Evolutionary conservation across 192 early-diverging fungal genomes (phyloP).

Genomic region (Helicostylum pulchrum): DNA sequence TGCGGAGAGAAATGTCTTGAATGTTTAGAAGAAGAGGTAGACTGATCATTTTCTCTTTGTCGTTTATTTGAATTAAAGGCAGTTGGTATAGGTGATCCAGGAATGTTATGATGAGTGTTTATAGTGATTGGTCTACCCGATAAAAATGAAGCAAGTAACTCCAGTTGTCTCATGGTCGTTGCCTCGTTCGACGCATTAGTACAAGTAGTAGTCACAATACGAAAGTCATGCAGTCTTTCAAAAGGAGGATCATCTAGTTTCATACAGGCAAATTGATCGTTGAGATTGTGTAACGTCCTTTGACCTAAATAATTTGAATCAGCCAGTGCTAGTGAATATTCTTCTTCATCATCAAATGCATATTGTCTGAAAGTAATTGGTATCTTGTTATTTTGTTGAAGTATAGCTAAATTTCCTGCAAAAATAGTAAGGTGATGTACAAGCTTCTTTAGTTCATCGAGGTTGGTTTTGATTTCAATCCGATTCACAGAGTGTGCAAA

Average conservation of each 20-base stretch:
- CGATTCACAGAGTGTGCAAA: conserved; percentile 28
- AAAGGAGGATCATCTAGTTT: conserved; percentile 23
- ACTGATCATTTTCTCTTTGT: conserved; percentile 1
- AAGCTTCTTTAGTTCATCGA: conserved; percentile 2
- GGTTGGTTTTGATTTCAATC: conserved; percentile 20
- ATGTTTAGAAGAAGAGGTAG: conserved; percentile 1
- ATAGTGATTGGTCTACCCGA: background rate
- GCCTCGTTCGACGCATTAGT: background rate
- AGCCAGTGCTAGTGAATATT: background rate
- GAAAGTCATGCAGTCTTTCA: conserved; percentile 8
- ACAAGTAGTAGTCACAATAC: background rate
- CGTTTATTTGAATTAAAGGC: background rate
- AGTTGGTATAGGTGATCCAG: no score
- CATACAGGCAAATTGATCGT: background rate
- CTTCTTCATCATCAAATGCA: conserved; percentile 10
- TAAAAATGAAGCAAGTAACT: conserved; percentile 15
- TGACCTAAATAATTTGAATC: conserved; percentile 17
- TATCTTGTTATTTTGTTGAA: conserved; percentile 22
- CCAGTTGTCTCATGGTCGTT: background rate
- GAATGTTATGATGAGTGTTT: background rate
- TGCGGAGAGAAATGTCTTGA: conserved; percentile 1
- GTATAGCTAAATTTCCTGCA: conserved; percentile 29
- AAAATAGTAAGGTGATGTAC: conserved; percentile 23
- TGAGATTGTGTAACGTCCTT: conserved; percentile 10
- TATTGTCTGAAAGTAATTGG: conserved; percentile 32